Base-by-base conservation (phyloP, 148 eudicot genomes). In the Vaccinium corymbosum region DNA sequence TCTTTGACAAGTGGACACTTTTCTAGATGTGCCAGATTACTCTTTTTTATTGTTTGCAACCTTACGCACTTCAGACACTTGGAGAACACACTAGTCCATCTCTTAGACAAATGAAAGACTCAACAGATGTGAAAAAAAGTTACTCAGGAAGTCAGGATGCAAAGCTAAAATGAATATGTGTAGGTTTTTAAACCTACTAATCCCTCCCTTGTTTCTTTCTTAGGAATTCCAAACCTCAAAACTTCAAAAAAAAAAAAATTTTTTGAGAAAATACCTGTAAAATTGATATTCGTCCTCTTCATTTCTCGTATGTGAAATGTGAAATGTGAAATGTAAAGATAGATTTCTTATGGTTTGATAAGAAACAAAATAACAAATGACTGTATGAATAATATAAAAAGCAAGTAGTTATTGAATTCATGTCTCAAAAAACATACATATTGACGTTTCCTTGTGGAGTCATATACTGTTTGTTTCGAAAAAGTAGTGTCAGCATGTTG, bases 71-170 rank as follows among this genome's bases (percentile, higher is more conserved):
- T 62, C 6, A 22, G 68, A n/a, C 68, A 62, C 68, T n/a, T n/a
- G 66, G 66, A 59, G 64, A n/a, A 61, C 25, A 61, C 25, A 1
- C 66, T 20, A 19, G 3, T 61, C 68, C 68, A n/a, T 62, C 68
- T n/a, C 7, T n/a, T n/a, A 62, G 22, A n/a, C 68, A n/a, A 62
- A n/a, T 62, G 68, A 62, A n/a, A 62, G 11, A n/a, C 9, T 12
- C 68, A 62, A n/a, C 25, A n/a, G 11, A 0, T 62, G 68, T 62
- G 68, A 11, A n/a, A 62, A 62, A 20, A 8, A 8, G 8, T n/a
- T n/a, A n/a, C 68, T n/a, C 27, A 62, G 68, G 68, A 62, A 20
- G 68, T n/a, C 68, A 62, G 68, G 68, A 62, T 62, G 68, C 68
- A n/a, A 62, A 20, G 25, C 8, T 62, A n/a, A 62, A 62, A 42